These are phyloP conservation scores for Carallia brachiata DNA, from an alignment of 345 rosid species.

Conservation along the genomic window DNA sequence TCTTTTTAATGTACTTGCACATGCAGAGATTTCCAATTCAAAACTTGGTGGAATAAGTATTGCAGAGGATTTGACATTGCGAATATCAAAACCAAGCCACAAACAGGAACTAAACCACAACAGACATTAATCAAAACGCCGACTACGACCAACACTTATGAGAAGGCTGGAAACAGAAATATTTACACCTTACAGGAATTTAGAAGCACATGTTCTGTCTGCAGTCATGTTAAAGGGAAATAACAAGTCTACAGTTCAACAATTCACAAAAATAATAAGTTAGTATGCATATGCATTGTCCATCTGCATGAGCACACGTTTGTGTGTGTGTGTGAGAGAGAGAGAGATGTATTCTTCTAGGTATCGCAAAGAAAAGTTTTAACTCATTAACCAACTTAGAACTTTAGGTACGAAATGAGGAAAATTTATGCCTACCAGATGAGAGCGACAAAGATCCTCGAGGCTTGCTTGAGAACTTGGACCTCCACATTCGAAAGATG, in stretches of 20 bases:
- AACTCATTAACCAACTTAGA: neutral
- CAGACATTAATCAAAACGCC: neutral
- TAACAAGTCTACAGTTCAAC: too few species aligned
- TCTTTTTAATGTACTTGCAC: too few species aligned
- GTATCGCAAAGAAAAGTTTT: neutral
- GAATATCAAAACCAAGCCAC: neutral
- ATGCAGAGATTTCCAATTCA: too few species aligned
- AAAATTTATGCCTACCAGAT: constrained; percentile 56
- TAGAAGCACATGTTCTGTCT: too few species aligned
- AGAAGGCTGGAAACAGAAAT: neutral
- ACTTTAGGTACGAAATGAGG: neutral
- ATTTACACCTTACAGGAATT: neutral
- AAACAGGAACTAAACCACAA: neutral
- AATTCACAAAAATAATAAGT: too few species aligned
- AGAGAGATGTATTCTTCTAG: neutral
- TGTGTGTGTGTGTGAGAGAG: neutral
- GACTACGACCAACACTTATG: neutral
- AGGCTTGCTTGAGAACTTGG: constrained; percentile 61
- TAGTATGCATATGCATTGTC: too few species aligned
- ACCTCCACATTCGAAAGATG: constrained; percentile 41
- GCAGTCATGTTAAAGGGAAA: neutral
- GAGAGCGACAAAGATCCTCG: constrained; percentile 95
- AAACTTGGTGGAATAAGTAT: neutral
- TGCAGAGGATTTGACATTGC: neutral
- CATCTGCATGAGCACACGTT: too few species aligned